Percentiles rank a stretch among this genome's conserved stretches.
These are phyloP conservation scores for Diphasiastrum complanatum DNA, from an alignment of 83 land plant species.

Conservation along the genomic window DNA sequence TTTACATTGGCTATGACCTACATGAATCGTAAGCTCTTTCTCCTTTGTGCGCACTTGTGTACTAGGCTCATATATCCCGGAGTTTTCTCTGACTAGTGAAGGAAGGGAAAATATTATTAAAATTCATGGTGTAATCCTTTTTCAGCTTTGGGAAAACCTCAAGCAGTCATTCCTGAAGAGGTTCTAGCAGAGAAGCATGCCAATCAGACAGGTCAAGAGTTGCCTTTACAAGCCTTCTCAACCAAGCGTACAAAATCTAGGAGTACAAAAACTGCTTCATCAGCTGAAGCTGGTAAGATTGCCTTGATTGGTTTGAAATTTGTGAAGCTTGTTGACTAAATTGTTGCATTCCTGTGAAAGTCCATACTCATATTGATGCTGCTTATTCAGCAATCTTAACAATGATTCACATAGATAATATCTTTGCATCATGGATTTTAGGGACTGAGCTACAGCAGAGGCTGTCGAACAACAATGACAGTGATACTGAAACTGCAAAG, in stretches of 20 bases:
- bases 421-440: background rate
- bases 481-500: background rate
- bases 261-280: too few relatives aligned
- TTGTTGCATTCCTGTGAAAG: too few relatives aligned
- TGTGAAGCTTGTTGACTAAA: too few relatives aligned
- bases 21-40: slow-evolving; percentile 18
- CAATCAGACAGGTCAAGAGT: slow-evolving; percentile 1
- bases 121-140: too few relatives aligned
- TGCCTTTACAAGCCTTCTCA: too few relatives aligned
- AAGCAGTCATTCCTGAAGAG: slow-evolving; percentile 8
- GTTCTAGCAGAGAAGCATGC: slow-evolving; percentile 5
- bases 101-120: background rate
- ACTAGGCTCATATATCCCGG: background rate
- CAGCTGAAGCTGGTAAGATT: background rate
- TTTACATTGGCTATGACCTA: slow-evolving; percentile 13
- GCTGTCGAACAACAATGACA: background rate
- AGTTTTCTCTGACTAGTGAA: background rate
- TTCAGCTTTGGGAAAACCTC: slow-evolving; percentile 15
- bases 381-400: too few relatives aligned
- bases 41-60: background rate
- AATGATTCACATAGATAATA: too few relatives aligned
- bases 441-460: background rate
- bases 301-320: too few relatives aligned
- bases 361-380: too few relatives aligned
- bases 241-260: too few relatives aligned